Evolutionary conservation across 2,329 filamentous ascomycete genomes (phyloP).

Genomic region (Pseudogymnoascus sp.): DNA sequence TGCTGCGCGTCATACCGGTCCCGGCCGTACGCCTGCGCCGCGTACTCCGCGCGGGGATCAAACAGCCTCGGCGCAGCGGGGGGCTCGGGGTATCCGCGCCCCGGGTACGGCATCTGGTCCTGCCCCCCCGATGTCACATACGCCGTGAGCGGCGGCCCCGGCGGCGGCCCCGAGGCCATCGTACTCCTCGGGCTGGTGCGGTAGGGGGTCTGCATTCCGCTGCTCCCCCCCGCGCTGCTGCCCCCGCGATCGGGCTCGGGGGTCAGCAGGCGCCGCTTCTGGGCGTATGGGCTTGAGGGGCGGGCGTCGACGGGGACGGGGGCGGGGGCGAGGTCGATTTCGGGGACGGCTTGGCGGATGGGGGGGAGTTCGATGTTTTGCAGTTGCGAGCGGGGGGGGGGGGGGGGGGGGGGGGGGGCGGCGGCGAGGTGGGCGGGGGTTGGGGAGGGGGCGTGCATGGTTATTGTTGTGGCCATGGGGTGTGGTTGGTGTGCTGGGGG

Average conservation of each 20-base stretch:
- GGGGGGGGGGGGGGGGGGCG: too few species aligned
- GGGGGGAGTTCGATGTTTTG: too few species aligned
- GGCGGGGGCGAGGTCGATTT: too few species aligned
- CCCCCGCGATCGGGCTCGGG: neutral
- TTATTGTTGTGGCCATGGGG: neutral
- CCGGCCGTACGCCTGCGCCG: neutral
- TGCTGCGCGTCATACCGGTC: neutral
- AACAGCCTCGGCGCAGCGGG: neutral
- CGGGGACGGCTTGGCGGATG: too few species aligned
- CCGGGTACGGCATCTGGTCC: neutral
- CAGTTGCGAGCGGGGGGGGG: too few species aligned
- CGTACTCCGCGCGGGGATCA: neutral
- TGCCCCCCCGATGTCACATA: neutral
- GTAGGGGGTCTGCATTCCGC: neutral
- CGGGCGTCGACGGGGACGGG: too few species aligned
- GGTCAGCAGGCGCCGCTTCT: neutral
- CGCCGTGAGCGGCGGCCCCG: neutral
- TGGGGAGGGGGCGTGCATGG: too few species aligned
- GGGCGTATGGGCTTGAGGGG: too few species aligned
- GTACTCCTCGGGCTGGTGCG: neutral
- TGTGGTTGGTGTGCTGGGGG: neutral
- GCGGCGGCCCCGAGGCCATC: neutral
- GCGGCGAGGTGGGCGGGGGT: too few species aligned
- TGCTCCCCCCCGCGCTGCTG: neutral
- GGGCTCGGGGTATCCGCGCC: neutral